Base-by-base conservation (phyloP, 2,329 filamentous ascomycete species). In the Aurifilum marmelostoma region DNA sequence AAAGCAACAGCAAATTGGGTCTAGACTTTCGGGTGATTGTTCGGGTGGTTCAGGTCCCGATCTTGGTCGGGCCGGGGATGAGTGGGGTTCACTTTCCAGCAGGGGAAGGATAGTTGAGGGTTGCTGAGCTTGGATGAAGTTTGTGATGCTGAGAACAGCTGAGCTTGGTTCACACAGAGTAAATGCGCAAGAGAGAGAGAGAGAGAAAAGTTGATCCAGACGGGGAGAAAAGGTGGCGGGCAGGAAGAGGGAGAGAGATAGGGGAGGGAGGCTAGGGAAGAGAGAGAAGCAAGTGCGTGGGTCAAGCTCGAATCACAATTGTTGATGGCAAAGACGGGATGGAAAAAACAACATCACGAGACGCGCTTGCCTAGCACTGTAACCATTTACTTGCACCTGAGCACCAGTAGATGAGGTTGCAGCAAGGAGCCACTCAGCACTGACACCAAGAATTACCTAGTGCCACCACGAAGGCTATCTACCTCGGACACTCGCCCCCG, bases 331-430 rank as follows among this genome's bases (percentile, higher is more conserved):
- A 11, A 8, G 43, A 47, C 21, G 43, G 21, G 7, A 21, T 21
- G 21, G 18, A 21, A n/a, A 43, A 47, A n/a, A 47, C 43, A 47
- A 56, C 52, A 56, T 56, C 52, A 56, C 52, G 52, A 56, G 52
- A 29, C 5, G 52, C 52, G 6, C 52, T 29, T 56, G 52, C 52
- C 52, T 29, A 29, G 52, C 24, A 29, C 24, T 29, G 24, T 27
- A 16, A 54, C 50, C 50, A 27, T 27, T 56, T 16, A 16, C 50
- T 54, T 29, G 52, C 24, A 32, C 27, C 52, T 56, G 9, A 27
- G 24, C n/a, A 27, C n/a, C 9, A 52, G 50, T 14, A 4, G 50
- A 52, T 6, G 21, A 1, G 47, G 1, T 24, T 21, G 41, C 3
- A 52, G 50, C 2, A 56, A 16, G 6, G 24, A 56, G 52, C 52